Conservation (phyloP, 106 monocot genomes). For the Acorus gramineus region DNA sequence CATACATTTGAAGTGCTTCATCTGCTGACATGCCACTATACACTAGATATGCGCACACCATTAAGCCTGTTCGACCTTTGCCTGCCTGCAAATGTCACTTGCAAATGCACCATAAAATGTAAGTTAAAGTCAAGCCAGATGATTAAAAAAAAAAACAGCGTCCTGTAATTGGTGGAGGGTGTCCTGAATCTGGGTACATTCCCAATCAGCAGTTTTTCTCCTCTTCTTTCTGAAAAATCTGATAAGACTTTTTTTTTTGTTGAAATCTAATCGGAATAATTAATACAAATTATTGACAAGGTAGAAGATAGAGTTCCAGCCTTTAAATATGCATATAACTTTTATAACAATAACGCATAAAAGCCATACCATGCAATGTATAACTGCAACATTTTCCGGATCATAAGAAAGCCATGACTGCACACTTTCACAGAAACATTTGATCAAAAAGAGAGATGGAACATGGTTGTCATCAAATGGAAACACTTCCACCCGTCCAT, state of each 20-base stretch:
- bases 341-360: neutral
- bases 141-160: too few relatives aligned
- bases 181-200: too few relatives aligned
- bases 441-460: slow-evolving; percentile 37
- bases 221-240: too few relatives aligned
- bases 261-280: too few relatives aligned
- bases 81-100: slow-evolving; percentile 22
- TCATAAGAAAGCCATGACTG: slow-evolving; percentile 39
- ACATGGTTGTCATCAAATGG: slow-evolving; percentile 64
- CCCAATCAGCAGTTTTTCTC: too few relatives aligned
- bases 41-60: slow-evolving; percentile 50
- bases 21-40: slow-evolving; percentile 36
- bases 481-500: slow-evolving; percentile 41
- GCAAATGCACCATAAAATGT: neutral
- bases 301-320: too few relatives aligned
- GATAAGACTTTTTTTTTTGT: too few relatives aligned
- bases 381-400: slow-evolving; percentile 40
- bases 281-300: too few relatives aligned
- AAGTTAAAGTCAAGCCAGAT: neutral
- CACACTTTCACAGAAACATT: slow-evolving; percentile 44
- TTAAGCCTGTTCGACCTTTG: slow-evolving; percentile 53
- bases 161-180: too few relatives aligned
- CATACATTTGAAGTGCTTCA: slow-evolving; percentile 47
- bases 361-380: slow-evolving; percentile 49
- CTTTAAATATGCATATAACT: neutral